Base-by-base conservation (phyloP, 2,329 filamentous ascomycete species). In the Trematosphaeria pertusa region DNA sequence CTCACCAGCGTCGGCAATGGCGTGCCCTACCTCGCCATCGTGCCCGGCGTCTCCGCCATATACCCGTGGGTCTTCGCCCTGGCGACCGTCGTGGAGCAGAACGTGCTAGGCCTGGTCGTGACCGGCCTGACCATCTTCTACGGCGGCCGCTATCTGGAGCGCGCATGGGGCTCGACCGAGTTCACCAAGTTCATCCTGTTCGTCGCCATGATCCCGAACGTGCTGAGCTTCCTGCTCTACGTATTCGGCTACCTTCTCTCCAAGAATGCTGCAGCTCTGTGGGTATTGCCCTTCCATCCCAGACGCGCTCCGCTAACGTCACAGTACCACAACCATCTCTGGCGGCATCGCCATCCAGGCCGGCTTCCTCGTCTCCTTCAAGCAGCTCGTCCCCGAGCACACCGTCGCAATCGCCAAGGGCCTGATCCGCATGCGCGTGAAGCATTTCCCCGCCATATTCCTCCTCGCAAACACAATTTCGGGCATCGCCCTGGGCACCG, bases 381-480 rank as follows among this genome's bases (percentile, higher is more conserved):
- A 96, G 75, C 94, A 99, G 74, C 89, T 99, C 38, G 88, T 97
- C 26, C 94, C 94, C 17, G 92, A 96, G 52, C 94, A 99, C 73
- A 99, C 94, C 9, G 93, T 97, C 42, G 94, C 93, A 4, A 84
- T 99, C 48, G 93, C 96, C 77, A 88, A 88, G 56, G 91, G 91
- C 55, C 77, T 96, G 51, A 71, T 97, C 48, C 96, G 94, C 50
- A 85, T 97, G 71, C 89, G 93, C 59, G 91, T 99, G 43, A 86
- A 87, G 69, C 85, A 87, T 69, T 87, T 87, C 77, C 96, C 76
- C 54, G 94, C 75, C 79, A 88, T 85, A 70, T 96, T 81, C 78
- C 85, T 81, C 54, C 72, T 89, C 46, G 82, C 95, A 50, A 86
- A 89, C 57, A 80, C 87, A 24, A 77, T 89, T 42, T 85, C 85